phyloP scores from a whole-genome alignment of 2,329 filamentous ascomycete species.

The Exserohilum turcica region DNA sequence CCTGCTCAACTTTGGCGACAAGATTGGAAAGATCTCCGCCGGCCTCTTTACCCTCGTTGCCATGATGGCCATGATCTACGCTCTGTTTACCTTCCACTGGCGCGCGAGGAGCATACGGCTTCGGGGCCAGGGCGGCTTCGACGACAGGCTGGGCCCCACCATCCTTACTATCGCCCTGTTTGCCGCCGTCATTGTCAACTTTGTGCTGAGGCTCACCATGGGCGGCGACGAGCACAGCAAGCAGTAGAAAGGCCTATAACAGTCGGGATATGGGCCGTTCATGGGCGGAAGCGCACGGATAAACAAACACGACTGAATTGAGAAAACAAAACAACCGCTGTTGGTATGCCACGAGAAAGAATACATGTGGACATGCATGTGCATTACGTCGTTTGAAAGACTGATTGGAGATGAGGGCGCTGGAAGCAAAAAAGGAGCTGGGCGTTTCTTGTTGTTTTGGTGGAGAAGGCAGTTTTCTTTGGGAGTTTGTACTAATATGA shows the following conservation, averaged over 20 bases:
- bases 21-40: constrained; percentile 89
- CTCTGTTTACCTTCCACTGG: constrained; percentile 95
- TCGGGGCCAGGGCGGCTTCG: constrained; percentile 92
- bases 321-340: background rate
- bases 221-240: constrained; percentile 21
- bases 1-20: constrained; percentile 97
- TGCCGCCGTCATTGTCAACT: constrained; percentile 93
- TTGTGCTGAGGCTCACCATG: constrained; percentile 65
- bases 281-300: background rate
- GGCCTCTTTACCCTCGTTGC: constrained; percentile 93
- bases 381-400: background rate
- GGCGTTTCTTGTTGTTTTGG: constrained; percentile 1
- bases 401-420: background rate
- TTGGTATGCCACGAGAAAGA: too few relatives aligned
- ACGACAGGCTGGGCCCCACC: constrained; percentile 93
- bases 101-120: constrained; percentile 88
- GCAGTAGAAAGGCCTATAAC: constrained; percentile 1
- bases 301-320: background rate
- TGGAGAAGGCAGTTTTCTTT: background rate
- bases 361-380: background rate
- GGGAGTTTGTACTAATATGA: background rate
- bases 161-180: constrained; percentile 85
- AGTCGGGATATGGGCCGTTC: background rate
- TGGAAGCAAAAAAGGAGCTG: background rate
- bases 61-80: constrained; percentile 94